These are phyloP conservation scores for Furcasterigmium furcatum DNA, from an alignment of 2,329 filamentous ascomycete genomes.

Conservation along the genomic window DNA sequence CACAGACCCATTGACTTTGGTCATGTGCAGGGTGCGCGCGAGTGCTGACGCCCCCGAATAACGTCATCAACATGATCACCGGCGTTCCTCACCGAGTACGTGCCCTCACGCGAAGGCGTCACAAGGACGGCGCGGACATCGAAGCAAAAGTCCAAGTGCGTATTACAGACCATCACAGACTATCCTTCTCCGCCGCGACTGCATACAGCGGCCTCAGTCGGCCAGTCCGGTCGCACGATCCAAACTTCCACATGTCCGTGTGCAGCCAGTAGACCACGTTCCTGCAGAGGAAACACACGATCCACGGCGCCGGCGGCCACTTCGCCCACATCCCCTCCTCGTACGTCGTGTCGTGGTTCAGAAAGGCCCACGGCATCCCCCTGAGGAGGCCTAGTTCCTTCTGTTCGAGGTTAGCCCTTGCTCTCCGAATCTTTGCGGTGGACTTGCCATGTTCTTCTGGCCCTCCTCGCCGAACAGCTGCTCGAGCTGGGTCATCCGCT, in stretches of 20 bases:
- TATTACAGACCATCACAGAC: too few species aligned
- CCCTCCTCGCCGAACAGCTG: constrained; percentile 11
- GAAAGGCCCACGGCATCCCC: constrained; percentile 14
- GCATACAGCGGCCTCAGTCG: constrained; percentile 19
- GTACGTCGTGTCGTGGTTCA: constrained; percentile 17
- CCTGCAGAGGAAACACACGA: constrained; percentile 14
- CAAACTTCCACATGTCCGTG: constrained; percentile 20
- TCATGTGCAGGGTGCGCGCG: too few species aligned
- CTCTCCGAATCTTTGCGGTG: too few species aligned
- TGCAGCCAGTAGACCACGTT: constrained; percentile 15
- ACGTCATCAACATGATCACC: too few species aligned
- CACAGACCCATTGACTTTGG: too few species aligned
- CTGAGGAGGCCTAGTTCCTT: constrained; percentile 13
- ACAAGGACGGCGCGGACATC: too few species aligned
- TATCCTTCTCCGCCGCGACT: background rate
- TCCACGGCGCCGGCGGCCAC: constrained; percentile 11
- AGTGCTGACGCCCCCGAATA: too few species aligned
- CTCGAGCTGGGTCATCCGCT: constrained; percentile 16
- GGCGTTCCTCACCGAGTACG: too few species aligned
- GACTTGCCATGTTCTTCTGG: constrained; percentile 16
- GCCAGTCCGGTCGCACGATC: constrained; percentile 15
- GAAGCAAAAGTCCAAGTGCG: too few species aligned
- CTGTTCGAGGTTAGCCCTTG: constrained; percentile 7
- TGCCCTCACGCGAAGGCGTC: too few species aligned
- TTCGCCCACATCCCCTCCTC: constrained; percentile 26